Conservation (phyloP, 2,329 filamentous ascomycete species). For the Aureobasidium sp. region DNA sequence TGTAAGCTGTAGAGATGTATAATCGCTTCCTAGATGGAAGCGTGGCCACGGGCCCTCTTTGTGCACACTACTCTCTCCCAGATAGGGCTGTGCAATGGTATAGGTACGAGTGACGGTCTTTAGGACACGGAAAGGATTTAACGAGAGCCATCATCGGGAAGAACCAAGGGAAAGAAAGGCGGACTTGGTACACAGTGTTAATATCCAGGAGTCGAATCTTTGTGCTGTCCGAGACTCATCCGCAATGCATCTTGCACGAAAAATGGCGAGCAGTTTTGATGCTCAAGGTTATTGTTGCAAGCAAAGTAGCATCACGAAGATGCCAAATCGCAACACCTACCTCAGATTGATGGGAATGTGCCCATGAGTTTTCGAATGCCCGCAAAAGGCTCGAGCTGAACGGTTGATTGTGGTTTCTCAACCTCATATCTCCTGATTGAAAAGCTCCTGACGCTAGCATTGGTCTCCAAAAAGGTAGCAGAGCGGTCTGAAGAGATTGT, state of each 20-base stretch:
- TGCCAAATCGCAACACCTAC: too few species aligned
- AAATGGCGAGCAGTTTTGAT: background rate
- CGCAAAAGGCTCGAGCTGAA: background rate
- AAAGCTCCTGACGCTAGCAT: background rate
- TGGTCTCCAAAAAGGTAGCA: background rate
- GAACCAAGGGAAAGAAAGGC: background rate
- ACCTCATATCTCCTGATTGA: background rate
- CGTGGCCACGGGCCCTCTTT: background rate
- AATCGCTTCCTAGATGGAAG: too few species aligned
- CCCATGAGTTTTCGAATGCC: background rate
- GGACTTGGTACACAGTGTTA: background rate
- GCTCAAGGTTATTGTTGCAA: background rate
- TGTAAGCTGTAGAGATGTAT: too few species aligned
- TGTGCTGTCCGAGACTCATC: background rate
- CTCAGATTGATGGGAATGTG: too few species aligned
- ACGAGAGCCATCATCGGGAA: too few species aligned
- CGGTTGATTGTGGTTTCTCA: background rate
- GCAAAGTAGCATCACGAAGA: background rate
- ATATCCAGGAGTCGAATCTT: background rate
- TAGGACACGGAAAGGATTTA: background rate
- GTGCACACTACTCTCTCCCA: background rate
- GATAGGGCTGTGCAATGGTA: background rate
- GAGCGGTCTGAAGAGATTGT: background rate
- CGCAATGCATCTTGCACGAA: background rate
- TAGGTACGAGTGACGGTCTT: background rate